phyloP scores from a whole-genome alignment of 106 monocot genomes.

The Vanilla planifolia region DNA sequence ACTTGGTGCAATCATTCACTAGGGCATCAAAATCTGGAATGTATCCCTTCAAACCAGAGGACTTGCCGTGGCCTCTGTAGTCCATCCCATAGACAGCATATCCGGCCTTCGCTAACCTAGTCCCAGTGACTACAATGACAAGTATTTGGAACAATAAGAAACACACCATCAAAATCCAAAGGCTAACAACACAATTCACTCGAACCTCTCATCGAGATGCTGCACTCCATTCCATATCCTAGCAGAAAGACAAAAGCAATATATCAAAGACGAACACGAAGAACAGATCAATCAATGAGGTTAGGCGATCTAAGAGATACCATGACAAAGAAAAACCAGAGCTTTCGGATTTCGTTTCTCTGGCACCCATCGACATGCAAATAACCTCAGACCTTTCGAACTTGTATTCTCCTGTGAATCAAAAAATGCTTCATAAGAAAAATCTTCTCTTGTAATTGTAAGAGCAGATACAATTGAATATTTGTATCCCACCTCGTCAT shows the following conservation, averaged over 20 bases:
- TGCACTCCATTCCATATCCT: conserved; percentile 34
- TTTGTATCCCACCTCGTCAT: conserved; percentile 5
- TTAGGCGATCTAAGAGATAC: conserved; percentile 6
- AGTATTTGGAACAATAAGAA: not conserved
- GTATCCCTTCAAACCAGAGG: conserved; percentile 42
- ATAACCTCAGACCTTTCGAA: conserved; percentile 29
- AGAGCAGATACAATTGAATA: too few species aligned
- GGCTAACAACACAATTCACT: not conserved
- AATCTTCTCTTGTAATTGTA: too few species aligned
- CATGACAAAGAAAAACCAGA: conserved; percentile 53
- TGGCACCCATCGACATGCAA: conserved; percentile 53
- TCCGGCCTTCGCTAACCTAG: conserved; percentile 31
- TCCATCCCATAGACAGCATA: conserved; percentile 57
- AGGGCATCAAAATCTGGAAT: conserved; percentile 38
- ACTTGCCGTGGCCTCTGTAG: conserved; percentile 56
- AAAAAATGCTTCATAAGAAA: too few species aligned
- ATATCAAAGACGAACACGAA: not conserved
- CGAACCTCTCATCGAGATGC: conserved; percentile 29
- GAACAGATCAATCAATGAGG: not conserved
- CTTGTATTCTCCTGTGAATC: conserved; percentile 33
- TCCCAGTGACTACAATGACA: conserved; percentile 21
- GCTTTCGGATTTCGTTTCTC: conserved; percentile 28
- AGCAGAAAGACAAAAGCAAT: not conserved
- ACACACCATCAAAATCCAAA: not conserved
- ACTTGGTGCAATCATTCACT: conserved; percentile 36